Conservation (phyloP, 2,329 filamentous ascomycete species). For the Colletotrichum eremochloae region DNA sequence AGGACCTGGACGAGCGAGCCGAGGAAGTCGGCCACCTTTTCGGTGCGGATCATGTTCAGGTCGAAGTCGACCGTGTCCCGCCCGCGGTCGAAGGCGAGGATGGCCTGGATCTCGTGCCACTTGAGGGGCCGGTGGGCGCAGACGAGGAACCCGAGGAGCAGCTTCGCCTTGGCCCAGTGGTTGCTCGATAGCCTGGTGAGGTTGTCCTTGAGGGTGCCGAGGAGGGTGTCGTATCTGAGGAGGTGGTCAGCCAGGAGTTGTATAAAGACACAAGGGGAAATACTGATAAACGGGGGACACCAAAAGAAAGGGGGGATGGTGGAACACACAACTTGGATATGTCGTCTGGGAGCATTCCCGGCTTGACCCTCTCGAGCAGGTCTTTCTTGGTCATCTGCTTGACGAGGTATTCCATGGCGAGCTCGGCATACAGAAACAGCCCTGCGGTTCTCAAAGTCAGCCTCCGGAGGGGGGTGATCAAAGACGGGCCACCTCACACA, state of each 20-base stretch:
- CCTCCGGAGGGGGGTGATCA: too few relatives aligned
- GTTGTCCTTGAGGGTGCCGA: slow-evolving; percentile 39
- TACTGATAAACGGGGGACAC: neutral
- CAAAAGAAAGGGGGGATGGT: neutral
- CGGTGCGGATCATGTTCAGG: slow-evolving; percentile 40
- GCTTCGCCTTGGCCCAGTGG: slow-evolving; percentile 47
- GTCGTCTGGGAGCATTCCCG: slow-evolving; percentile 34
- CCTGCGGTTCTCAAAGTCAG: slow-evolving; percentile 41
- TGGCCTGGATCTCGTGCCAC: slow-evolving; percentile 57
- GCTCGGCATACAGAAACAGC: slow-evolving; percentile 51
- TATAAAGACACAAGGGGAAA: neutral
- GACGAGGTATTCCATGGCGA: slow-evolving; percentile 49
- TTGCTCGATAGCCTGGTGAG: neutral
- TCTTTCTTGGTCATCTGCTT: slow-evolving; percentile 42
- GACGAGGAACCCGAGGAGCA: slow-evolving; percentile 56
- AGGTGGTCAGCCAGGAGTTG: neutral
- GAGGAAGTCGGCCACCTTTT: slow-evolving; percentile 50
- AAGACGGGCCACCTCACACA: neutral
- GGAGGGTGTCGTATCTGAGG: slow-evolving; percentile 49
- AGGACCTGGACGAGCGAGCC: slow-evolving; percentile 55
- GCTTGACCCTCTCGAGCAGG: slow-evolving; percentile 44
- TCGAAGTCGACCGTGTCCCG: slow-evolving; percentile 44
- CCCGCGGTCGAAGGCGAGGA: slow-evolving; percentile 47
- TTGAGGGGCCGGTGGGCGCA: slow-evolving; percentile 56
- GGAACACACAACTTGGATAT: slow-evolving; percentile 7